Evolutionary conservation across 108 stramenopile species (phyloP).

Genomic region (Nitzschia palea): DNA sequence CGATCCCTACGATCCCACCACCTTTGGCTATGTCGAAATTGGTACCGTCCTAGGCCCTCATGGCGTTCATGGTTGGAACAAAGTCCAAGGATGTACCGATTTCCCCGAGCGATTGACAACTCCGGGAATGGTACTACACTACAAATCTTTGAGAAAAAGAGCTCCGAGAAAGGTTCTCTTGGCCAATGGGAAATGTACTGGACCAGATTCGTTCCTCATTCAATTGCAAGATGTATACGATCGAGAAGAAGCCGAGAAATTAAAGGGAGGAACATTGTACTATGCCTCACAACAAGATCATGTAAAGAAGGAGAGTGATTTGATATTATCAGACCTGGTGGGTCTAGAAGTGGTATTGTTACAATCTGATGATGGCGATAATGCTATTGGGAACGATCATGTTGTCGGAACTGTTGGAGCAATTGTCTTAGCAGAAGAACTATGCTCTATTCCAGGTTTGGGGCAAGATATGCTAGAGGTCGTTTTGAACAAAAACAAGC

Average conservation of each 20-base stretch:
- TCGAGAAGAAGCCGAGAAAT: slow-evolving; percentile 52
- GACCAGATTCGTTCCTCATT: slow-evolving; percentile 58
- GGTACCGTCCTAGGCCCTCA: slow-evolving; percentile 78
- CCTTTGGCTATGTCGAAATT: slow-evolving; percentile 82
- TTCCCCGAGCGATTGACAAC: slow-evolving; percentile 61
- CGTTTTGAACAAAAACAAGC: background rate
- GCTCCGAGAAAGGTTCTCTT: slow-evolving; percentile 70
- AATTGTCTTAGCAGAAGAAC: slow-evolving; percentile 79
- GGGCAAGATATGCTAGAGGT: slow-evolving; percentile 84
- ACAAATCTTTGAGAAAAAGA: slow-evolving; percentile 70
- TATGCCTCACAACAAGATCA: slow-evolving; percentile 37
- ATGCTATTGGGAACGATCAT: slow-evolving; percentile 32
- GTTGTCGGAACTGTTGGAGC: slow-evolving; percentile 69
- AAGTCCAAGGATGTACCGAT: slow-evolving; percentile 64
- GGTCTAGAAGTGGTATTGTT: slow-evolving; percentile 62
- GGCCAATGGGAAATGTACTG: slow-evolving; percentile 47
- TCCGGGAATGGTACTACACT: slow-evolving; percentile 59
- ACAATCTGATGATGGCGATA: slow-evolving; percentile 1
- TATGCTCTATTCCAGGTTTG: slow-evolving; percentile 75
- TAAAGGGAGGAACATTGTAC: slow-evolving; percentile 69
- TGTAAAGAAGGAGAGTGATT: slow-evolving; percentile 53
- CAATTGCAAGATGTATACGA: slow-evolving; percentile 56
- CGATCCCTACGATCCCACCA: slow-evolving; percentile 87
- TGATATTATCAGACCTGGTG: slow-evolving; percentile 68
- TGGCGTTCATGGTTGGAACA: slow-evolving; percentile 78